A percentile compares a stretch with the other conserved stretches of the same genome.
phyloP scores from a whole-genome alignment of 257 asterid species.

The Solanum etuberosum region DNA sequence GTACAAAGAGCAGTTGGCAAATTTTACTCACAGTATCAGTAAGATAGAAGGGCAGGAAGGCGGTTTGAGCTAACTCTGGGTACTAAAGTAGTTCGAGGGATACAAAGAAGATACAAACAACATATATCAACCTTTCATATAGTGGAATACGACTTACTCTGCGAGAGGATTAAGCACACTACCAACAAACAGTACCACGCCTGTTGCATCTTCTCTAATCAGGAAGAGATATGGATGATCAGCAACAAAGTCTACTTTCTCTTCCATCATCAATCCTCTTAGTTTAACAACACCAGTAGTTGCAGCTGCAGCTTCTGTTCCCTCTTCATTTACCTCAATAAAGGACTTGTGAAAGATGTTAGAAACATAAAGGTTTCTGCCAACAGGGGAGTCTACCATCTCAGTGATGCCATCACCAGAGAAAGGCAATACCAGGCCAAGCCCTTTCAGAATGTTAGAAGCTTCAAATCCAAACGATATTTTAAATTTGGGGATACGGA shows the following conservation, averaged over 20 bases:
- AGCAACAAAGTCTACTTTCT: constrained; percentile 20
- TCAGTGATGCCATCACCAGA: constrained; percentile 19
- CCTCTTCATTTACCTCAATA: constrained; percentile 32
- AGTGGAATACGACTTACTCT: background rate
- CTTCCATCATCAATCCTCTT: background rate
- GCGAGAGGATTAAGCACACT: constrained; percentile 14
- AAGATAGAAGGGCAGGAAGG: background rate
- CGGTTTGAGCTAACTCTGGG: background rate
- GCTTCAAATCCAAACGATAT: constrained; percentile 31
- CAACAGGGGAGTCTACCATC: constrained; percentile 19
- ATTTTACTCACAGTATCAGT: background rate
- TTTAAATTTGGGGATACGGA: constrained; percentile 29
- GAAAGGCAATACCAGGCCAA: constrained; percentile 25
- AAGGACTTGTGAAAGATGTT: constrained; percentile 28
- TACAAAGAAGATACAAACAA: background rate
- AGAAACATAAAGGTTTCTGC: constrained; percentile 17
- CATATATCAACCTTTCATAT: background rate
- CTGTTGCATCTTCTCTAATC: constrained; percentile 25
- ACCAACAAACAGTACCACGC: constrained; percentile 23
- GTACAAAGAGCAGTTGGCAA: background rate
- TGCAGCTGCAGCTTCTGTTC: constrained; percentile 36
- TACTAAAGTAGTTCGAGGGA: background rate
- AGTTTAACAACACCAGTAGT: background rate
- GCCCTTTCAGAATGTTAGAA: constrained; percentile 14
- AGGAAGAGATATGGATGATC: constrained; percentile 31